Percentiles rank a stretch among this genome's conserved stretches.
phyloP scores from a whole-genome alignment of 306 rosid species.

The Rosa multiflora region DNA sequence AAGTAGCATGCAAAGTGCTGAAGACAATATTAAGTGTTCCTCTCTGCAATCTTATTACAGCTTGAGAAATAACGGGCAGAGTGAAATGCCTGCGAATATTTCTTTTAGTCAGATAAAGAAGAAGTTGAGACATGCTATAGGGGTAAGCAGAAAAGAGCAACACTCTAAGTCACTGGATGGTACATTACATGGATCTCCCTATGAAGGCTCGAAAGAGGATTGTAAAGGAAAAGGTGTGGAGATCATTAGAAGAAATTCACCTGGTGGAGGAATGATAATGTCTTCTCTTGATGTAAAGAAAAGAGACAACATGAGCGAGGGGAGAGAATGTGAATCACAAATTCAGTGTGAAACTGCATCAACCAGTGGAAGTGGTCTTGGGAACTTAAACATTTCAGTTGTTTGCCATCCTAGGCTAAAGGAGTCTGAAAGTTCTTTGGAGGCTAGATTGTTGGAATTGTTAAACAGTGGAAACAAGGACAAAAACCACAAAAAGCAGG shows the following conservation, averaged over 20 bases:
- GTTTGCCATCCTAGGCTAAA: conserved; percentile 20
- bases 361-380: conserved; percentile 32
- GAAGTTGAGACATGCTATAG: conserved; percentile 52
- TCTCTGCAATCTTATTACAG: conserved; percentile 31
- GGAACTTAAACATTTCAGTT: conserved; percentile 22
- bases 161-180: conserved; percentile 25
- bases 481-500: conserved; percentile 18
- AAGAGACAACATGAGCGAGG: conserved; percentile 26
- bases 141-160: conserved; percentile 44
- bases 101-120: conserved; percentile 46
- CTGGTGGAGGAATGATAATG: conserved; percentile 15
- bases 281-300: conserved; percentile 30
- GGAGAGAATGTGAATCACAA: conserved; percentile 36
- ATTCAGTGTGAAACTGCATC: conserved; percentile 41
- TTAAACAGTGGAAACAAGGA: conserved; percentile 30
- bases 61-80: conserved; percentile 26
- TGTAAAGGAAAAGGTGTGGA: conserved; percentile 30
- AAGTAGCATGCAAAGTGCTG: conserved; percentile 22
- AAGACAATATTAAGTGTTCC: conserved; percentile 27
- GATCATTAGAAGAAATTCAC: conserved; percentile 30
- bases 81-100: conserved; percentile 31
- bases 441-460: conserved; percentile 30
- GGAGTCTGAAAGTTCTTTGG: conserved; percentile 31
- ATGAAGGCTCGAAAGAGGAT: conserved; percentile 31
- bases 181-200: conserved; percentile 21